Conservation (phyloP, 2,329 filamentous ascomycete species). For the Ceratocystis cubensis region DNA sequence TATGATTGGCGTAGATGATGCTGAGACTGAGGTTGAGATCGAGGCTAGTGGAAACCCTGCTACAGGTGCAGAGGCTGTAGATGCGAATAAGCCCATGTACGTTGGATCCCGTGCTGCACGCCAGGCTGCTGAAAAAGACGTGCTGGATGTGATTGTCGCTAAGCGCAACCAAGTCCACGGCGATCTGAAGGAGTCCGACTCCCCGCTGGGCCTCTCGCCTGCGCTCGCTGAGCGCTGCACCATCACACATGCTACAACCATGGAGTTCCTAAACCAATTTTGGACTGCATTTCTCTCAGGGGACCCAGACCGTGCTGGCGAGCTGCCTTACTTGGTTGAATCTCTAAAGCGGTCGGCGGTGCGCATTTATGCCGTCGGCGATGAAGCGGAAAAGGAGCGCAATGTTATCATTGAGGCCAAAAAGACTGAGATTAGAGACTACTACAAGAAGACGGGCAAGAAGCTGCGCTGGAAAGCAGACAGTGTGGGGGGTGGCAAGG, state of each 20-base stretch:
- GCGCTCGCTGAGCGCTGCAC: conserved; percentile 47
- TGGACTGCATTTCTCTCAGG: conserved; percentile 87
- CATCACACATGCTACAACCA: conserved; percentile 77
- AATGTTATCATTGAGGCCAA: conserved; percentile 51
- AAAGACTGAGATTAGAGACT: conserved; percentile 57
- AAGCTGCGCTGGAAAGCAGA: conserved; percentile 57
- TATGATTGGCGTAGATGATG: conserved; percentile 56
- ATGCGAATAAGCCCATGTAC: conserved; percentile 37
- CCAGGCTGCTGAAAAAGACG: conserved; percentile 53
- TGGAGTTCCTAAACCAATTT: conserved; percentile 95
- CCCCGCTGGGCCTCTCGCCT: conserved; percentile 42
- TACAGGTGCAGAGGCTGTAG: background rate
- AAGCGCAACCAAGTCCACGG: conserved; percentile 48
- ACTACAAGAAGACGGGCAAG: conserved; percentile 60
- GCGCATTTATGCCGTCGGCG: conserved; percentile 68
- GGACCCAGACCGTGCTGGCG: conserved; percentile 64
- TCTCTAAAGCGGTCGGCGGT: conserved; percentile 65
- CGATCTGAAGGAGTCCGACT: conserved; percentile 34
- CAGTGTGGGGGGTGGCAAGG: conserved; percentile 59
- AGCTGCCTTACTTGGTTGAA: conserved; percentile 71
- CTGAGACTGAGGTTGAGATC: conserved; percentile 48
- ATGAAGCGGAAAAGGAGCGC: conserved; percentile 65
- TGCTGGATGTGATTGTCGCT: conserved; percentile 52
- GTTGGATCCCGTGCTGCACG: conserved; percentile 57
- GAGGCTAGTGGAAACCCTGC: background rate